Conservation (phyloP, 1,284 basidiomycete genomes). For the Serendipita sp. region DNA sequence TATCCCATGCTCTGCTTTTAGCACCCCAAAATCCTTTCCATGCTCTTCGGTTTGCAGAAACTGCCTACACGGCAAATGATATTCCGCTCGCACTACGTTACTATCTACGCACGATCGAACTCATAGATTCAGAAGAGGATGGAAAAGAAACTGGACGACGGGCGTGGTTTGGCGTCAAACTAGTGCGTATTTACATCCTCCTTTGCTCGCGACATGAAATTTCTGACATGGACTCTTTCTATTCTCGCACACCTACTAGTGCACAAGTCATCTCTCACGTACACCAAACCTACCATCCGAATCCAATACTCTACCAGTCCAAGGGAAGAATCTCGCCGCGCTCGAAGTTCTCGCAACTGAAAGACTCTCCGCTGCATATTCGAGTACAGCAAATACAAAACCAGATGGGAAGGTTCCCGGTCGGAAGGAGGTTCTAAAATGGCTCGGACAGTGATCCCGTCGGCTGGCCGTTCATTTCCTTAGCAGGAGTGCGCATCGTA, state of each 20-base stretch:
- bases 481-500: neutral
- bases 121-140: slow-evolving; percentile 50
- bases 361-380: slow-evolving; percentile 28
- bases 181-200: slow-evolving; percentile 35
- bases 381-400: neutral
- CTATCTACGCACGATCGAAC: slow-evolving; percentile 71
- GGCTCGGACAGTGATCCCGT: slow-evolving; percentile 9
- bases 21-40: slow-evolving; percentile 78
- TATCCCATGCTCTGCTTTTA: slow-evolving; percentile 71
- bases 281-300: slow-evolving; percentile 29
- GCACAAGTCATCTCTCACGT: slow-evolving; percentile 37
- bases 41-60: slow-evolving; percentile 72
- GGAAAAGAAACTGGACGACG: slow-evolving; percentile 31
- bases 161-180: slow-evolving; percentile 78
- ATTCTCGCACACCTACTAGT: slow-evolving; percentile 27
- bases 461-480: neutral
- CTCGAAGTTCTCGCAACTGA: slow-evolving; percentile 64
- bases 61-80: slow-evolving; percentile 66
- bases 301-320: slow-evolving; percentile 40
- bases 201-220: neutral
- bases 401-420: slow-evolving; percentile 7
- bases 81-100: slow-evolving; percentile 68
- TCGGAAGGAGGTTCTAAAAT: slow-evolving; percentile 11
- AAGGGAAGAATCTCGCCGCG: slow-evolving; percentile 31
- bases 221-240: neutral